Base-by-base conservation (phyloP, 2,329 filamentous ascomycete genomes). In the Calonectria hongkongensis region DNA sequence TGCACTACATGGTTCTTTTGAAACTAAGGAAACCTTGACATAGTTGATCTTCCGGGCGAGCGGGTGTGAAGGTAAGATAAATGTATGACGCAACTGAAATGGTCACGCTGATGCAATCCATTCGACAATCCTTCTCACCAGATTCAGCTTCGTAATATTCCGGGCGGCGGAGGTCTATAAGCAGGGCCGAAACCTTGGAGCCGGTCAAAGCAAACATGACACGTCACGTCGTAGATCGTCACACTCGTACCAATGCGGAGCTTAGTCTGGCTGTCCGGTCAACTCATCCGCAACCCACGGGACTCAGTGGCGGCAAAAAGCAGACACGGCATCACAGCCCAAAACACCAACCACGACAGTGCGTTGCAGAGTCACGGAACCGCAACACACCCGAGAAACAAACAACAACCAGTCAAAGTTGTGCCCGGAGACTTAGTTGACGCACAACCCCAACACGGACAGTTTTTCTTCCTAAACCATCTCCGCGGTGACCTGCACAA, bases 381-480 rank as follows among this genome's bases (percentile, higher is more conserved):
- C 13, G 21, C 25, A 45, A 43, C 18, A 33, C 10, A 2, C 16
- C 33, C 36, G 30, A 25, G 30, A 15, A 39, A 41, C 12, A 60
- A 41, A 7, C 18, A 25, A 36, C 27, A 25, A 6, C 18, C n/a
- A 60, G 13, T 13, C 30, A 60, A 41, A 18, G 54, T 41, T 25
- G 21, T 60, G 33, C 39, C 33, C 27, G 18, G 45, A 5, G 45
- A 48, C 6, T 18, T 41, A 36, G 54, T 60, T 5, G 21, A 25
- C 54, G 54, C 54, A 60, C 54, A 60, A 41, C 33, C 54, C 54
- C 25, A 18, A 21, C 9, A 27, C 54, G 33, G 54, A 58, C 54
- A 33, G 54, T n/a, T 48, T 47, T 43, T 25, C n/a, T 48, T 21
- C 45, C 45, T 45, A 18, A 45, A 48, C 18, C 45, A 48, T 48